Conservation (phyloP, 2,329 filamentous ascomycete species). For the Onygenales sp. region DNA sequence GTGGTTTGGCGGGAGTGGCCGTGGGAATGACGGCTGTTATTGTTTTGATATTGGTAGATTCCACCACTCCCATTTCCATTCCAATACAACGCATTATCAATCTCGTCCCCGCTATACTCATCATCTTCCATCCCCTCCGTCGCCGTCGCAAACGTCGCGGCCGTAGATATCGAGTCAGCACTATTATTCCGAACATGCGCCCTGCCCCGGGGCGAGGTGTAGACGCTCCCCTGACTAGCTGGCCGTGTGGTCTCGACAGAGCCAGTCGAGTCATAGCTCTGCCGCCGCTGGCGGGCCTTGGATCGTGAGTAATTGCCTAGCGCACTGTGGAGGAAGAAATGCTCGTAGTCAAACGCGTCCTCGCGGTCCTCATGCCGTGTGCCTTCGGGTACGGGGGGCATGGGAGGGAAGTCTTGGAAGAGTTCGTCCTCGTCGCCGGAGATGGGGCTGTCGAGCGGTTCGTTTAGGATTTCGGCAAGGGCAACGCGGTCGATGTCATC, state of each 20-base stretch:
- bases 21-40: slow-evolving; percentile 23
- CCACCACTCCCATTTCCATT: slow-evolving; percentile 20
- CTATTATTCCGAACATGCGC: slow-evolving; percentile 45
- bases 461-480: slow-evolving; percentile 44
- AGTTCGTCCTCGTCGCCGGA: slow-evolving; percentile 14
- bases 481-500: slow-evolving; percentile 53
- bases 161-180: slow-evolving; percentile 50
- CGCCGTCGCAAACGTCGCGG: slow-evolving; percentile 56
- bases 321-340: slow-evolving; percentile 89
- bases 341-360: slow-evolving; percentile 92
- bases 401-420: slow-evolving; percentile 24
- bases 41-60: background rate
- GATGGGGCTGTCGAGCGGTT: slow-evolving; percentile 33
- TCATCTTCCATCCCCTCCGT: slow-evolving; percentile 38
- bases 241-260: slow-evolving; percentile 44
- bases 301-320: slow-evolving; percentile 54
- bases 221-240: slow-evolving; percentile 7
- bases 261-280: slow-evolving; percentile 32
- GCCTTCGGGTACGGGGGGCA: slow-evolving; percentile 40
- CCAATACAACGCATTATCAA: slow-evolving; percentile 31
- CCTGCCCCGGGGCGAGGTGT: slow-evolving; percentile 10
- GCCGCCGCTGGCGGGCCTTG: slow-evolving; percentile 18
- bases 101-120: slow-evolving; percentile 29
- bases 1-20: slow-evolving; percentile 17
- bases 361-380: slow-evolving; percentile 84